Base-by-base conservation (phyloP, 2,329 filamentous ascomycete species). In the Pleurostoma richardsiae region DNA sequence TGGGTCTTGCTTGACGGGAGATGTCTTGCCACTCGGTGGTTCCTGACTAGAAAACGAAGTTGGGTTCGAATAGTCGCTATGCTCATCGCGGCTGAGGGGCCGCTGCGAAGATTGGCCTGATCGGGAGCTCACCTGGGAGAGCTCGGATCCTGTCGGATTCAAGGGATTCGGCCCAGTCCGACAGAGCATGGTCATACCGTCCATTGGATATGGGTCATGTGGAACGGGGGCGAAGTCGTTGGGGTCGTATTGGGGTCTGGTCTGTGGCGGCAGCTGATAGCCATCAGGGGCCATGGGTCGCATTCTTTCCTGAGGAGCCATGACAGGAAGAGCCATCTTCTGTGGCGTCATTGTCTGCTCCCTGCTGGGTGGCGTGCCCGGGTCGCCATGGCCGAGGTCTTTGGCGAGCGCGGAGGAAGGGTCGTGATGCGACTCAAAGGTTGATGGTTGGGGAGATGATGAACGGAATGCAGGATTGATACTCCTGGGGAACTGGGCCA, bases 171-270 rank as follows among this genome's bases (percentile, higher is more conserved):
- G 79, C 4, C 83, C 86, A 38, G 88, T 84, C 49, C 90, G 83
- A 67, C 92, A 97, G 52, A 96, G 86, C 81, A 97, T 95, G 0
- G 92, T 96, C 90, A 97, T 97, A 4, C 91, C 92, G 62, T 97
- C 92, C 65, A 86, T 82, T 0, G 92, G 91, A 62, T 96, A 96
- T 7, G 94, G 90, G 57, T 97, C 95, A 58, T 96, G 90, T 10
- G 92, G 90, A 3, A 95, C 80, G 10, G 81, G 69, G 4, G 83
- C 75, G 49, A 88, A 80, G 53, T 90, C 83, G 47, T 70, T 72
- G 38, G 64, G 55, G 49, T 82, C 79, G 44, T 77, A 71, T 30
- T 66, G 62, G 27, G 38, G 31, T 29, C 44, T 46, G 7, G 4
- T 27, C 5, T 39, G 41, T 19, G 41, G 26, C 45, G 29, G 40